Conservation (phyloP, 805 yeast species). For the Candida silvatica region DNA sequence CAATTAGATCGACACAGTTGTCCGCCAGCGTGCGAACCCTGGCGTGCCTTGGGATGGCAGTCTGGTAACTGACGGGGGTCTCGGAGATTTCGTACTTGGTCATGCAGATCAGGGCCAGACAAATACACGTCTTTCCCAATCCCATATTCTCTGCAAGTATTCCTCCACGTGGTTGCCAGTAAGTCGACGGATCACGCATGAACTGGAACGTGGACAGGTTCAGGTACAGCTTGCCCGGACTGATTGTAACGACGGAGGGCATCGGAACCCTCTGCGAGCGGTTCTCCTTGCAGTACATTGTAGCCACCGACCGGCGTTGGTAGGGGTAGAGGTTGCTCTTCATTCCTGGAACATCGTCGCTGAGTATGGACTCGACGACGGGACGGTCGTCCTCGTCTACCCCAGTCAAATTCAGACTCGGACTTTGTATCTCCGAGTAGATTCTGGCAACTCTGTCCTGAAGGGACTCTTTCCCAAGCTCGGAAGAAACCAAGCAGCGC, state of each 20-base stretch:
- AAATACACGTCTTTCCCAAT: slow-evolving; percentile 53
- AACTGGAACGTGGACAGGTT: slow-evolving; percentile 28
- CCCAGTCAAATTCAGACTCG: slow-evolving; percentile 14
- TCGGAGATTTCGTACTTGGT: slow-evolving; percentile 44
- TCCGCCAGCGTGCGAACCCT: slow-evolving; percentile 24
- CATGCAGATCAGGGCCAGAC: slow-evolving; percentile 46
- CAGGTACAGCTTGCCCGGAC: neutral
- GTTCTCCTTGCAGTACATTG: slow-evolving; percentile 50
- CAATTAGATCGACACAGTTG: slow-evolving; percentile 34
- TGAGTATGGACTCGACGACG: slow-evolving; percentile 15
- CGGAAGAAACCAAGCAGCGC: no score
- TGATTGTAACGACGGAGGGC: slow-evolving; percentile 13
- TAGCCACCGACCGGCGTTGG: slow-evolving; percentile 51
- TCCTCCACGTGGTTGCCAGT: slow-evolving; percentile 48
- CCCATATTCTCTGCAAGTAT: slow-evolving; percentile 66
- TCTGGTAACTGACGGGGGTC: slow-evolving; percentile 24
- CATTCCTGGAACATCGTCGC: slow-evolving; percentile 35
- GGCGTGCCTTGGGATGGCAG: neutral
- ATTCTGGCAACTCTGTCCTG: slow-evolving; percentile 19
- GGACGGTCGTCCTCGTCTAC: slow-evolving; percentile 15
- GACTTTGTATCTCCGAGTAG: slow-evolving; percentile 29
- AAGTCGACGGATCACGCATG: slow-evolving; percentile 30
- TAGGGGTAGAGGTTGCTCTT: slow-evolving; percentile 44
- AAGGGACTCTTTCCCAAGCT: no score
- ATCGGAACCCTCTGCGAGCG: slow-evolving; percentile 14